Base-by-base conservation (phyloP, 1,139 yeast genomes). In the Petasospora fabianii region DNA sequence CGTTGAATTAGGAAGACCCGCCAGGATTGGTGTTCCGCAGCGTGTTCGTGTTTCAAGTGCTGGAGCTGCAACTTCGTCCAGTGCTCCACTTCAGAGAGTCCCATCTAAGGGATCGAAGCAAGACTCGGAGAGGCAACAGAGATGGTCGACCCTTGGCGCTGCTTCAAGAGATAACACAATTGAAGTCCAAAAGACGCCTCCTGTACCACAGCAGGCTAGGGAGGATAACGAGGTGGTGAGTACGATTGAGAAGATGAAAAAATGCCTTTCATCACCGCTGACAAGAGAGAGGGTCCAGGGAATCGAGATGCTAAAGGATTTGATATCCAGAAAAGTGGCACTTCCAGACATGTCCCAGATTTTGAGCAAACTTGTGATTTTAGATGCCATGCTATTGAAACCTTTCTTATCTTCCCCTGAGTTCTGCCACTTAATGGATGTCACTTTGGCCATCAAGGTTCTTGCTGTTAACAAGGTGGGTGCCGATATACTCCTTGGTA, bases 401-500 rank as follows among this genome's bases (percentile, higher is more conserved):
- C 57, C 59, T 4, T 34, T 64, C 3, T 36, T 62, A 26, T 26
- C 47, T 1, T 37, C 50, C 4, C 42, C 55, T 3, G 27, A 31
- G 6, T 63, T 63, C 45, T 54, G 51, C 27, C 49, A 49, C 9
- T 36, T 53, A 8, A 34, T 62, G 13, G 62, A 62, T 4, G 28
- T 57, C 9, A 41, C 42, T 2, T 43, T 53, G 24, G 39, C 57
- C 1, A 41, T 65, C 31, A 63, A 63, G 39, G 46, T 58, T 11
- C 53, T 54, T 27, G 58, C 67, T 0, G 53, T 63, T 5, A 61
- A 61, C 43, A 51, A 52, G 26, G 31, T 51, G 5, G 53, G 49
- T 9, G 17, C 46, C 15, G 37, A 46, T 9, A 11, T 52, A 24
- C 30, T 55, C 10, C 18, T 46, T 9, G 34, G 32, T 10, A 49